Percentiles rank a stretch among this genome's conserved stretches.
phyloP scores from a whole-genome alignment of 305 asterid species.

The Fraxinus sp. region DNA sequence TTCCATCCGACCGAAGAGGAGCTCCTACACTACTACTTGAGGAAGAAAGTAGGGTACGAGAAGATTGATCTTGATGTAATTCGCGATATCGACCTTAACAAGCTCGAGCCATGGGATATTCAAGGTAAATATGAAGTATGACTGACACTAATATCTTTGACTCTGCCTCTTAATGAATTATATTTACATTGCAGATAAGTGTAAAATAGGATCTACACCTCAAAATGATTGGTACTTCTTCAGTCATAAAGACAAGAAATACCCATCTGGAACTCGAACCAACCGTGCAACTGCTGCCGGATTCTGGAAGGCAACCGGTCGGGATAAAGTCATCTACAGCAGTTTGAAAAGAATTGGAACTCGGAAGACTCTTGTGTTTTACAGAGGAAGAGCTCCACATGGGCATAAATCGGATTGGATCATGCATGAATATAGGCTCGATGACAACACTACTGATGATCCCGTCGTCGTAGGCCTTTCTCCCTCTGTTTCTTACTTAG shows the following conservation, averaged over 20 bases:
- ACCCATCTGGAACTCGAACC: slow-evolving; percentile 88
- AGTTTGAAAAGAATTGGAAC: slow-evolving; percentile 70
- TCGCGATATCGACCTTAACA: slow-evolving; percentile 45
- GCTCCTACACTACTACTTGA: slow-evolving; percentile 44
- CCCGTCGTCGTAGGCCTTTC: background rate
- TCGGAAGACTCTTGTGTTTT: slow-evolving; percentile 88
- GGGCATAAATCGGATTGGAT: slow-evolving; percentile 96
- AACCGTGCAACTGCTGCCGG: slow-evolving; percentile 95
- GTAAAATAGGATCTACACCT: slow-evolving; percentile 87
- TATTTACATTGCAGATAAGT: slow-evolving; percentile 46
- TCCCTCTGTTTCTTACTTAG: background rate
- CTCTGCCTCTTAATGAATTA: background rate
- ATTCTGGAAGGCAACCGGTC: slow-evolving; percentile 96
- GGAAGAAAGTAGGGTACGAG: slow-evolving; percentile 40
- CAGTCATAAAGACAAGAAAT: slow-evolving; percentile 95
- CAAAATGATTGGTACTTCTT: slow-evolving; percentile 97
- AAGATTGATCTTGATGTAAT: slow-evolving; percentile 47
- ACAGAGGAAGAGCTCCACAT: slow-evolving; percentile 90
- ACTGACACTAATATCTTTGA: background rate
- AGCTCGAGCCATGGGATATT: slow-evolving; percentile 55
- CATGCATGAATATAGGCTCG: slow-evolving; percentile 90
- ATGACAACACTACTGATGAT: slow-evolving; percentile 45
- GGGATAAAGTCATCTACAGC: slow-evolving; percentile 82
- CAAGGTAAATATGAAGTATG: slow-evolving; percentile 28
- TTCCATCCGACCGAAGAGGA: slow-evolving; percentile 50